Percentiles rank a stretch among this genome's conserved stretches.
These are phyloP conservation scores for Manihot esculenta DNA, from an alignment of 441 rosid genomes.

Conservation along the genomic window DNA sequence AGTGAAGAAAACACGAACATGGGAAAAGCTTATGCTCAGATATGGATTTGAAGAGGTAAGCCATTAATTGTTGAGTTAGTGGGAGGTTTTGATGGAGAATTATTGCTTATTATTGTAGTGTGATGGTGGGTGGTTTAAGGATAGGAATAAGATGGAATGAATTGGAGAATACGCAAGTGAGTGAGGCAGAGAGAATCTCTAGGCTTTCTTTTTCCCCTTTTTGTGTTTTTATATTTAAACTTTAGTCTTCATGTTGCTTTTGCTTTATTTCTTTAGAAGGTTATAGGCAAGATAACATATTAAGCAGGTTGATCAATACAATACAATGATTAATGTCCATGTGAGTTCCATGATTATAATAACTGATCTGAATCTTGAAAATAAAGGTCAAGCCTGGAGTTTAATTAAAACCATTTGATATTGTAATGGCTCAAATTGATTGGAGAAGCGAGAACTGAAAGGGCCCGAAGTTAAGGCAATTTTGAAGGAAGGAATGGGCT, in stretches of 20 bases:
- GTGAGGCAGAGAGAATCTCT: constrained; percentile 20
- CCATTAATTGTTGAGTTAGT: constrained; percentile 27
- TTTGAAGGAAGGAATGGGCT: no score
- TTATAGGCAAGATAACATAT: not conserved
- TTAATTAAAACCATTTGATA: no score
- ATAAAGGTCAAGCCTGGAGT: no score
- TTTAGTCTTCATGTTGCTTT: not conserved
- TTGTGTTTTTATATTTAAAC: not conserved
- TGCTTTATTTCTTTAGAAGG: constrained; percentile 16
- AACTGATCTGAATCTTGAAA: no score
- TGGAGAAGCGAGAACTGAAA: no score
- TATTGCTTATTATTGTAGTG: not conserved
- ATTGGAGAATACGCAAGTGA: not conserved
- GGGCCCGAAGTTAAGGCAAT: no score
- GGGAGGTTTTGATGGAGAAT: not conserved
- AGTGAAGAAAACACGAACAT: constrained; percentile 11
- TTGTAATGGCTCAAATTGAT: no score
- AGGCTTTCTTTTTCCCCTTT: not conserved
- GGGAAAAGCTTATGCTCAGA: constrained; percentile 10
- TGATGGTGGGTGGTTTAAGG: not conserved
- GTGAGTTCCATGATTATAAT: no score
- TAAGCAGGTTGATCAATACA: not conserved
- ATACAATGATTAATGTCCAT: not conserved
- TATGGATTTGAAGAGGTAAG: constrained; percentile 17
- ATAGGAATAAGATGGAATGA: constrained; percentile 5